Percentiles rank a stretch among this genome's conserved stretches.
Conservation (phyloP, 177 flowering plant species). For the Vitis hybrid region DNA sequence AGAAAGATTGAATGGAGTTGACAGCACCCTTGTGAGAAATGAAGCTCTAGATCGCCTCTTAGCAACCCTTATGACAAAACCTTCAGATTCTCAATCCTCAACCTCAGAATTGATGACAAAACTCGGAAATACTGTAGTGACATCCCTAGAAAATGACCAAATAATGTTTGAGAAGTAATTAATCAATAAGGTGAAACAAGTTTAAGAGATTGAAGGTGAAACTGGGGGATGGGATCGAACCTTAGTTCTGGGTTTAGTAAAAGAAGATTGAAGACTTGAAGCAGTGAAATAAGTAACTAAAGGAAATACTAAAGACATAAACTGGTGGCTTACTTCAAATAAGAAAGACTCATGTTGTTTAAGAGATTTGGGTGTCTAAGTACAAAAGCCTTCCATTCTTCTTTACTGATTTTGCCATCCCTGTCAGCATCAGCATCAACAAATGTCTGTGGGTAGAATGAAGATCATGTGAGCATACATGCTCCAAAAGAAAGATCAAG, state of each 20-base stretch:
- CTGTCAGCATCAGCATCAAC: slow-evolving; percentile 73
- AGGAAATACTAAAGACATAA: neutral
- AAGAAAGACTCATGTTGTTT: slow-evolving; percentile 90
- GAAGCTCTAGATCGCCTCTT: too few species aligned
- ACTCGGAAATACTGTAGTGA: slow-evolving; percentile 39
- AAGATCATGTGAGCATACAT: neutral
- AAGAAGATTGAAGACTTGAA: too few species aligned
- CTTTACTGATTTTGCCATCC: slow-evolving; percentile 73
- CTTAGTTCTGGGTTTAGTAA: too few species aligned
- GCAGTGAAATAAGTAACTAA: too few species aligned
- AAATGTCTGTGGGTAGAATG: slow-evolving; percentile 60
- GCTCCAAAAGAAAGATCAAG: neutral
- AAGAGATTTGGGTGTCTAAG: slow-evolving; percentile 57
- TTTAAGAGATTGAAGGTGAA: too few species aligned
- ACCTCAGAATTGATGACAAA: slow-evolving; percentile 33
- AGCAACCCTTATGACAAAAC: too few species aligned
- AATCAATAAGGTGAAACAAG: neutral
- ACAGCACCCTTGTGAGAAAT: too few species aligned
- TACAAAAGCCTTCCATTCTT: slow-evolving; percentile 78
- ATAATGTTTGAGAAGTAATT: neutral
- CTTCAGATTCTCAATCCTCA: slow-evolving; percentile 20
- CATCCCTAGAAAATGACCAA: slow-evolving; percentile 20
- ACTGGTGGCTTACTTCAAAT: slow-evolving; percentile 52
- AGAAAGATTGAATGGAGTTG: too few species aligned
- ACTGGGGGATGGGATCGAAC: too few species aligned